A percentile compares a stretch with the other conserved stretches of the same genome.
These are phyloP conservation scores for Lanmaoa pseudosensibilis DNA, from an alignment of 768 basidiomycete species.

Conservation along the genomic window DNA sequence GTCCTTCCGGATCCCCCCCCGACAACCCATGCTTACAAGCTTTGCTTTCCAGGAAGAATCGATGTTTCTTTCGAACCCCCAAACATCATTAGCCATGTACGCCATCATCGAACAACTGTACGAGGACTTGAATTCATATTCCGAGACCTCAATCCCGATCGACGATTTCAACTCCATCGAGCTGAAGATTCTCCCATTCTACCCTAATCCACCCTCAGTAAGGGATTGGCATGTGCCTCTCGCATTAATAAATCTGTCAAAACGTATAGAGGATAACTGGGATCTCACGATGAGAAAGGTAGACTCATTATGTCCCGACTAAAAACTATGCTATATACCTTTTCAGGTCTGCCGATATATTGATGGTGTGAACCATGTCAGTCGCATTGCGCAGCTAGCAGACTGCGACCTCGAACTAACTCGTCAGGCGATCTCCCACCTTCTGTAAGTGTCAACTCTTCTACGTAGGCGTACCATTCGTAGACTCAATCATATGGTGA, in stretches of 20 bases:
- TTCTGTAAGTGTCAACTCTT: conserved; percentile 59
- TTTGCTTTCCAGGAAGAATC: conserved; percentile 73
- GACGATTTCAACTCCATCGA: conserved; percentile 94
- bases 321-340: neutral
- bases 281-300: conserved; percentile 93
- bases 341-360: conserved; percentile 71
- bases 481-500: conserved; percentile 31
- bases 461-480: neutral
- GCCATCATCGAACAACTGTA: conserved; percentile 94
- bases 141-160: conserved; percentile 90
- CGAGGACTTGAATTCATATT: conserved; percentile 96
- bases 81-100: conserved; percentile 65
- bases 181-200: conserved; percentile 94
- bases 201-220: conserved; percentile 88
- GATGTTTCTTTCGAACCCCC: conserved; percentile 74
- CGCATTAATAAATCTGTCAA: conserved; percentile 79
- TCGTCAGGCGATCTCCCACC: conserved; percentile 85
- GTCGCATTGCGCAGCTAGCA: conserved; percentile 86
- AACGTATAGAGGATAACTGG: conserved; percentile 88
- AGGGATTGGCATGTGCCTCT: conserved; percentile 96
- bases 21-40: conserved; percentile 1
- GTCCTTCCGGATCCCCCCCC: conserved; percentile 23
- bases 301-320: neutral
- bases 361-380: conserved; percentile 90
- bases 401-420: conserved; percentile 84